Percentiles rank a stretch among this genome's conserved stretches.
Conservation (phyloP, 108 stramenopile genomes). For the Nannochloropsis salina region DNA sequence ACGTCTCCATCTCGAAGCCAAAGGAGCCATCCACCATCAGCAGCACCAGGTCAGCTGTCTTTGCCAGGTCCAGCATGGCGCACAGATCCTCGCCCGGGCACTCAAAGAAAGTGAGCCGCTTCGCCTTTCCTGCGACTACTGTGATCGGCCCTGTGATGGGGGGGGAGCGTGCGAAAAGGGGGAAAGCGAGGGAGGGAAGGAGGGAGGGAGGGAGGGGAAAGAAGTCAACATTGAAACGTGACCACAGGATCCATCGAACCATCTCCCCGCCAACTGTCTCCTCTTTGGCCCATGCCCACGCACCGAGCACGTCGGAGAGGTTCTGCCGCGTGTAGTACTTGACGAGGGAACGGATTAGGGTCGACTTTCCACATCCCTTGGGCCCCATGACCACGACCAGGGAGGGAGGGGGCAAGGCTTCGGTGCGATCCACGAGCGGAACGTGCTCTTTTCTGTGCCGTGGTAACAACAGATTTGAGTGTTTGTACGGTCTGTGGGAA, state of each 20-base stretch:
- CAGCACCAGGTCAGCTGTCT: slow-evolving; percentile 92
- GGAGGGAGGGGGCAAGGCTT: slow-evolving; percentile 62
- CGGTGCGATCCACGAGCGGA: slow-evolving; percentile 24
- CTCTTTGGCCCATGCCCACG: background rate
- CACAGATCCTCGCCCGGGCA: slow-evolving; percentile 78
- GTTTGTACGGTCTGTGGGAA: too few relatives aligned
- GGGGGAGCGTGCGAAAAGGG: background rate
- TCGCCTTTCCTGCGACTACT: slow-evolving; percentile 79
- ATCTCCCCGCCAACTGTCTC: too few relatives aligned
- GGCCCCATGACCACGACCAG: slow-evolving; percentile 93
- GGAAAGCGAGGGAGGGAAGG: background rate
- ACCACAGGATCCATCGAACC: too few relatives aligned
- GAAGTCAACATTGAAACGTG: too few relatives aligned
- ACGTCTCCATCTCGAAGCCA: slow-evolving; percentile 99
- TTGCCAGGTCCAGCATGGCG: slow-evolving; percentile 95
- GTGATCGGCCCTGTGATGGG: slow-evolving; percentile 78
- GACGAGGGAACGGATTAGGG: slow-evolving; percentile 89
- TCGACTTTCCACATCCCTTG: slow-evolving; percentile 80
- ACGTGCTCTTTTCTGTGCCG: background rate
- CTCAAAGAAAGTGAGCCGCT: slow-evolving; percentile 88
- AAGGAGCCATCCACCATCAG: slow-evolving; percentile 94
- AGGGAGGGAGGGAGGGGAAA: background rate
- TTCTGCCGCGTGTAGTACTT: slow-evolving; percentile 91
- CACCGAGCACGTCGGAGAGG: slow-evolving; percentile 59
- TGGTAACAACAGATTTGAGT: too few relatives aligned